These are phyloP conservation scores for Aspergillus uvarum DNA, from an alignment of 2,329 filamentous ascomycete species.

Conservation along the genomic window DNA sequence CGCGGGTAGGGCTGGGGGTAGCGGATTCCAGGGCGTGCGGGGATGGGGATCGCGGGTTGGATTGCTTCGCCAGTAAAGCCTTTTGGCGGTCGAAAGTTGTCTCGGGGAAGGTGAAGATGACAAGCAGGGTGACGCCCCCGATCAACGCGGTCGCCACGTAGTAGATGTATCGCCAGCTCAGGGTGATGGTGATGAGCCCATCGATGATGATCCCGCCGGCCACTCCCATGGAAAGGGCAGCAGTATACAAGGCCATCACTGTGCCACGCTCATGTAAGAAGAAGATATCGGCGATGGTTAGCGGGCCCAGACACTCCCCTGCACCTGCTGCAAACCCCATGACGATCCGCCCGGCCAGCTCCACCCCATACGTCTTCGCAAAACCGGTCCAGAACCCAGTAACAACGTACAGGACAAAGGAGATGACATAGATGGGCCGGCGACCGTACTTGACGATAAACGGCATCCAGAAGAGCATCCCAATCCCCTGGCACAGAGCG, in stretches of 20 bases:
- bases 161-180: conserved; percentile 33
- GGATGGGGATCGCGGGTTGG: neutral
- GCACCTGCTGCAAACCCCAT: conserved; percentile 53
- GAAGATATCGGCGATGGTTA: conserved; percentile 51
- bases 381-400: conserved; percentile 38
- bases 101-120: conserved; percentile 10
- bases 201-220: conserved; percentile 32
- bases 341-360: conserved; percentile 22
- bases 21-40: neutral
- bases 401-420: conserved; percentile 31
- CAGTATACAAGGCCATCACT: conserved; percentile 10
- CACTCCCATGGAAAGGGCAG: conserved; percentile 27
- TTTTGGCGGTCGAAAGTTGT: conserved; percentile 3
- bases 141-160: conserved; percentile 8
- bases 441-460: conserved; percentile 39
- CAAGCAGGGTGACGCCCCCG: conserved; percentile 1
- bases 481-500: conserved; percentile 51
- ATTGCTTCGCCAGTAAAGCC: neutral
- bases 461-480: conserved; percentile 41
- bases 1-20: neutral
- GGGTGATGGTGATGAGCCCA: conserved; percentile 36
- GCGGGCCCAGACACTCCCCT: conserved; percentile 50
- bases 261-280: conserved; percentile 9
- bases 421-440: conserved; percentile 26
- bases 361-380: conserved; percentile 31